Evolutionary conservation across 352 stramenopile genomes (phyloP).

Genomic region (Phytopythium helicoides): DNA sequence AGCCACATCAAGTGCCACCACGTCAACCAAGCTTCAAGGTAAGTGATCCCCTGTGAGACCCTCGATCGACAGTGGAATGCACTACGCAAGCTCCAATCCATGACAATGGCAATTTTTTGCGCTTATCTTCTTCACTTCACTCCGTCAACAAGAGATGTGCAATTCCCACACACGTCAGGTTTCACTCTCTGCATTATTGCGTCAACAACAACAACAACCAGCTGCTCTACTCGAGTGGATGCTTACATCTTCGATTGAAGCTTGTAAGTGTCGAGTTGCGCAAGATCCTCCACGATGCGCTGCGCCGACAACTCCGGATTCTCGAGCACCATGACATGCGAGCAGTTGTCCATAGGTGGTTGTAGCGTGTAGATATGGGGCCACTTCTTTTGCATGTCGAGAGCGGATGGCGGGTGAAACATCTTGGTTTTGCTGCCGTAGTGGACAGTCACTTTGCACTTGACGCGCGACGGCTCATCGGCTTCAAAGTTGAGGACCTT

Average conservation of each 20-base stretch:
- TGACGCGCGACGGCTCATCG: constrained; percentile 23
- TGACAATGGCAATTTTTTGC: too few relatives aligned
- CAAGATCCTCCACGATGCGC: constrained; percentile 27
- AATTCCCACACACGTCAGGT: too few relatives aligned
- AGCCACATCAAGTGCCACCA: too few relatives aligned
- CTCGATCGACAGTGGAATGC: too few relatives aligned
- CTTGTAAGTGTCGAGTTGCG: constrained; percentile 15
- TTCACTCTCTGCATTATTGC: too few relatives aligned
- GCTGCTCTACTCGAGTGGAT: too few relatives aligned
- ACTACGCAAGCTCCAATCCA: constrained; percentile 14
- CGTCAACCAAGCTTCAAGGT: too few relatives aligned
- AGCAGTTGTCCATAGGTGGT: constrained; percentile 22
- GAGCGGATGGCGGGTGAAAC: constrained; percentile 24
- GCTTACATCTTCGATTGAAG: background rate
- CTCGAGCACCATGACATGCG: constrained; percentile 40
- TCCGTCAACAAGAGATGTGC: too few relatives aligned
- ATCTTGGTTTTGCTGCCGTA: constrained; percentile 26
- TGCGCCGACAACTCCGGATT: constrained; percentile 30
- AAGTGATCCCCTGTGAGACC: too few relatives aligned
- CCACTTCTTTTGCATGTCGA: constrained; percentile 11
- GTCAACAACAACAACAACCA: too few relatives aligned
- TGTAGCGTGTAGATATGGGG: constrained; percentile 31
- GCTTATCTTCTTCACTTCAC: too few relatives aligned
- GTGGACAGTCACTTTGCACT: constrained; percentile 35
- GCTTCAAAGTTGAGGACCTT: constrained; percentile 21